These are phyloP conservation scores for Heliosperma pusillum DNA, from an alignment of 148 eudicot species.

Conservation along the genomic window DNA sequence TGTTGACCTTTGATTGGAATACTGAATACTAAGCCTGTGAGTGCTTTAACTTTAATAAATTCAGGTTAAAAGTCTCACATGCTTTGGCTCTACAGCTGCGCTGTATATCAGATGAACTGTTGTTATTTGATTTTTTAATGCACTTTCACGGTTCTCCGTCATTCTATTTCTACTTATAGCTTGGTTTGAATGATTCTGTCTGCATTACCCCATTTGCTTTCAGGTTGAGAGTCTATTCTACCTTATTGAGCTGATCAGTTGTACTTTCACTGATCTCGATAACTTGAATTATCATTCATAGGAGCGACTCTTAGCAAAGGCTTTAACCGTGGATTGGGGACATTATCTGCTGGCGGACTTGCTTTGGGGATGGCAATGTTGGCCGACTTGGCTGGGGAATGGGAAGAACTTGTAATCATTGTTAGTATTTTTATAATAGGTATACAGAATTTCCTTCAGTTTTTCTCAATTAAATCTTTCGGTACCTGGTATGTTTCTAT, in stretches of 20 bases:
- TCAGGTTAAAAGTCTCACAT: background rate
- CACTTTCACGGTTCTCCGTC: background rate
- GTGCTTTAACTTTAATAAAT: background rate
- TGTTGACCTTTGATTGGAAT: background rate
- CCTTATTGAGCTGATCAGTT: background rate
- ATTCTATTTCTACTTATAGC: background rate
- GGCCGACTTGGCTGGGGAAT: constrained; percentile 56
- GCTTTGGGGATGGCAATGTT: constrained; percentile 64
- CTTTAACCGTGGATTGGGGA: constrained; percentile 78
- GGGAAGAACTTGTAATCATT: constrained; percentile 62
- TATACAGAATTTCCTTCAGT: constrained; percentile 16
- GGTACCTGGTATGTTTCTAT: background rate
- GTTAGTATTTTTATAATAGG: constrained; percentile 63
- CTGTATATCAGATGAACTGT: background rate
- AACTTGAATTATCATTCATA: constrained; percentile 15
- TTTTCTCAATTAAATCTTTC: background rate
- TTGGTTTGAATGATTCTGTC: background rate
- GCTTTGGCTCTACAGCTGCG: background rate
- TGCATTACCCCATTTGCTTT: background rate
- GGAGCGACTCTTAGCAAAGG: constrained; percentile 90
- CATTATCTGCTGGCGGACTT: constrained; percentile 73
- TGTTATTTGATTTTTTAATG: background rate
- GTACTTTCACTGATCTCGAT: background rate
- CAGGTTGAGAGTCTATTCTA: constrained; percentile 1
- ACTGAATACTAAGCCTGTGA: background rate